Percentiles rank a stretch among this genome's conserved stretches.
Conservation (phyloP, 2,329 filamentous ascomycete species). For the Diplodia intermedia region DNA sequence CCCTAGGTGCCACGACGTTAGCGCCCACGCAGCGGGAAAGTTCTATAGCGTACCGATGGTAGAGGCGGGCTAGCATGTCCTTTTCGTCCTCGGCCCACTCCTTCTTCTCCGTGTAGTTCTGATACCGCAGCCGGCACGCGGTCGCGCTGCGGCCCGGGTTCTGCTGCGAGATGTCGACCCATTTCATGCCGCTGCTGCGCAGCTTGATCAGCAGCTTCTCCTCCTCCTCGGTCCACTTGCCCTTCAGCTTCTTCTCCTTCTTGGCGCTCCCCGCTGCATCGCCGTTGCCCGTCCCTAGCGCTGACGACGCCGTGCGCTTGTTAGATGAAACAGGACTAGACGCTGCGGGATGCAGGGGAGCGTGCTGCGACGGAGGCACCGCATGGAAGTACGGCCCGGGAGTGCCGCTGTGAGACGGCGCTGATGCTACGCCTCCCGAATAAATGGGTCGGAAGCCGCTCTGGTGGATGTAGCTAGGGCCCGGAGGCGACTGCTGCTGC, state of each 20-base stretch:
- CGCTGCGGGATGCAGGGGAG: slow-evolving; percentile 52
- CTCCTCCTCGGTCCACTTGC: slow-evolving; percentile 94
- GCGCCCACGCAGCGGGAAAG: slow-evolving; percentile 11
- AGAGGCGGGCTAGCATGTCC: slow-evolving; percentile 92
- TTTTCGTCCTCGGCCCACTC: slow-evolving; percentile 98
- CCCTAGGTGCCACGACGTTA: slow-evolving; percentile 24
- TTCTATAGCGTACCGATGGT: slow-evolving; percentile 75
- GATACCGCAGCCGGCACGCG: slow-evolving; percentile 92
- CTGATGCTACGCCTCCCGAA: slow-evolving; percentile 35
- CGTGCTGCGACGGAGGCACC: slow-evolving; percentile 5
- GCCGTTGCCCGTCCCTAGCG: slow-evolving; percentile 44
- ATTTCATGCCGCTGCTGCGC: slow-evolving; percentile 91
- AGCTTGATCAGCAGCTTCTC: slow-evolving; percentile 93
- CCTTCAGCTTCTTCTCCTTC: slow-evolving; percentile 58
- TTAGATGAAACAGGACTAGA: slow-evolving; percentile 36
- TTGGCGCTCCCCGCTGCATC: slow-evolving; percentile 38
- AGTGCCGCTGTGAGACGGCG: slow-evolving; percentile 32
- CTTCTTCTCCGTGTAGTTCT: slow-evolving; percentile 93
- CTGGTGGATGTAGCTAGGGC: slow-evolving; percentile 37
- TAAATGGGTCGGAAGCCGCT: slow-evolving; percentile 46
- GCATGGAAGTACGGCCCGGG: slow-evolving; percentile 35
- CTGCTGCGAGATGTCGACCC: slow-evolving; percentile 95
- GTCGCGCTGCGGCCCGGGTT: slow-evolving; percentile 91
- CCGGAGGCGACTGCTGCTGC: slow-evolving; percentile 38
- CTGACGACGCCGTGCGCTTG: slow-evolving; percentile 48